Evolutionary conservation across 148 eudicot species (phyloP), one percentile per base, ranked within the genome.

Genomic region (Rhododendron simsii): DNA sequence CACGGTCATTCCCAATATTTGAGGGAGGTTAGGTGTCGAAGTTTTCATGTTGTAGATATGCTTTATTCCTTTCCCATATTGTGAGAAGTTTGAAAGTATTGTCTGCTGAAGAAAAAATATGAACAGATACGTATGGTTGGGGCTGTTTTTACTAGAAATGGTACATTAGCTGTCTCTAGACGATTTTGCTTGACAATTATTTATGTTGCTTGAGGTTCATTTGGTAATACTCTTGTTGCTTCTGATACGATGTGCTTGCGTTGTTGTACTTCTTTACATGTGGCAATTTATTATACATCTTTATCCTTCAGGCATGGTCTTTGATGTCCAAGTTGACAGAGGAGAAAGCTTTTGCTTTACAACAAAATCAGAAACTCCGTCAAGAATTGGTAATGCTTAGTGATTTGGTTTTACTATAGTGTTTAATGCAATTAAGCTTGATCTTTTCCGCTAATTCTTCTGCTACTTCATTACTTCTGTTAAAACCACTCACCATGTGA

Each of bases 321-420:
- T 26, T 91, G 91, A 88, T 93, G 87, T 92, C 95, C 35, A 94
- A 91, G 92, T 88, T 96, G 91, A 92, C 95, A 5, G 94, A 94
- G 48, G 98, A 96, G 92, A 96, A 90, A 87, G 93, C 91, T 88
- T 89, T 92, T 84, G 92, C 93, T 83, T n/a, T 92, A 83, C 91
- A 92, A 86, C 93, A 93, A 87, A 96, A 88, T 88, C 94, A 94
- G 91, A 92, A 92, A 87, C 98, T 94, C 84, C 91, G 92, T 65
- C 93, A 91, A 87, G 98, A 94, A 92, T 87, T 87, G 88, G 88
- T 87, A 87, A 9, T 74, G 37, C 44, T 47, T 82, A 30, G 15
- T 47, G 50, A 26, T 83, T 65, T 44, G n/a, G 35, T 20, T 28
- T 69, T 28, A 8, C 74, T 39, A 6, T 61, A 63, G 74, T 30